Evolutionary conservation across 345 rosid species (phyloP), one percentile per base, ranked within the genome.

Genomic region (Arabidopsis arenosa): DNA sequence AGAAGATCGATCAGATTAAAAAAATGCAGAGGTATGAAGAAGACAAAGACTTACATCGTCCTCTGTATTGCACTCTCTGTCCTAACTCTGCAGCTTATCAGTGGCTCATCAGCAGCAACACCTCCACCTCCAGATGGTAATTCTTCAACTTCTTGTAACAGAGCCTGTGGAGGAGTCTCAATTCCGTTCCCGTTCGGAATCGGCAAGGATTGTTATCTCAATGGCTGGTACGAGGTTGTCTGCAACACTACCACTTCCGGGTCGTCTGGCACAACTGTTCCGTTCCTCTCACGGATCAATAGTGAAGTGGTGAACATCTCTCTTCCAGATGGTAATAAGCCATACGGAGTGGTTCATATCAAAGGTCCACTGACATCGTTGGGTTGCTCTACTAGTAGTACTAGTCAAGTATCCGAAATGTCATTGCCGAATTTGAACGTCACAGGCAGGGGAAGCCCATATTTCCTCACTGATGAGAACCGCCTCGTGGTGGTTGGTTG

Each of bases 401-500:
- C 4, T 28, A 28, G 62, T 60, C 80, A 69, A 53, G 61, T 0
- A 62, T 65, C 2, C 0, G 4, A 41, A 61, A 75, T 63, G 9
- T 39, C 72, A 7, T 2, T 0, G 2, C 72, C 59, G 17, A 60
- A 2, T 56, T 41, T 78, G 57, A 78, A 78, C 1, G 64, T 78
- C 45, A 73, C 78, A 2, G 78, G 81, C 5, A 68, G 8, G 8
- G 78, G 77, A 10, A 78, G 73, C 7, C 78, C 81, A 40, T 78
- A 65, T 49, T 78, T 72, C 18, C 17, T 73, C 51, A 65, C 65
- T 1, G 77, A 65, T 33, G 17, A 71, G 21, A 83, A 82, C 74
- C 80, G 74, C 15, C 83, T 82, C 33, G 68, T 73, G 13, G 81
- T 75, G 4, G 36, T 84, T 9, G 88, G 86, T 28, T 82, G 88